Conservation (phyloP, 2,329 filamentous ascomycete genomes). For the Monosporascus sp. region DNA sequence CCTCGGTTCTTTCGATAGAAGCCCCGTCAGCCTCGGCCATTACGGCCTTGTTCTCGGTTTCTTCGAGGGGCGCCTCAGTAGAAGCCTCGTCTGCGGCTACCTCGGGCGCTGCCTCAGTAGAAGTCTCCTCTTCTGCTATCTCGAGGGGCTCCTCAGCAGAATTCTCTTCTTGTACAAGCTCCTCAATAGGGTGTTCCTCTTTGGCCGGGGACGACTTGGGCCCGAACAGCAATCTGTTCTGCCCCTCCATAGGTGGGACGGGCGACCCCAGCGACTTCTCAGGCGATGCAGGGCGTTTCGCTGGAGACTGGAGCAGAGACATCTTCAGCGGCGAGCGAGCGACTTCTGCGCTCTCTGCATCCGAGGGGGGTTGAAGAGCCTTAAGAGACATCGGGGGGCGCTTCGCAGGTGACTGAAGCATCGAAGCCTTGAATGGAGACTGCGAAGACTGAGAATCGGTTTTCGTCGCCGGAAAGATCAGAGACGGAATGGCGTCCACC, state of each 20-base stretch:
- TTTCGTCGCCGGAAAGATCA: constrained; percentile 22
- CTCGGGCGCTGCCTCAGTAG: background rate
- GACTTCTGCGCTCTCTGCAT: constrained; percentile 23
- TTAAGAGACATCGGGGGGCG: constrained; percentile 27
- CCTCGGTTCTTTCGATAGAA: constrained; percentile 17
- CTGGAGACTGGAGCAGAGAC: constrained; percentile 25
- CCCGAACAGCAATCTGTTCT: constrained; percentile 8
- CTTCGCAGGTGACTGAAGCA: constrained; percentile 50
- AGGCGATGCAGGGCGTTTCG: constrained; percentile 24
- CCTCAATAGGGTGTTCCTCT: constrained; percentile 8
- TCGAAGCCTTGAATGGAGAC: constrained; percentile 41
- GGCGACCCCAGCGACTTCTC: constrained; percentile 18
- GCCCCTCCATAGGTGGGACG: constrained; percentile 5
- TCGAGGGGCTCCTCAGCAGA: constrained; percentile 4
- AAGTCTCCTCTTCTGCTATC: constrained; percentile 7
- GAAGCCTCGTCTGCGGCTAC: background rate
- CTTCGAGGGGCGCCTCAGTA: background rate
- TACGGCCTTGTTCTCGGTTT: constrained; percentile 24
- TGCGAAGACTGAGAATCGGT: constrained; percentile 28
- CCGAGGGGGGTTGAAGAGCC: constrained; percentile 15
- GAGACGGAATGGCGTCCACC: constrained; percentile 35
- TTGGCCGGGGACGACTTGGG: constrained; percentile 9
- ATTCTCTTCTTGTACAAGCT: background rate
- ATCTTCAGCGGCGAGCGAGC: constrained; percentile 30
- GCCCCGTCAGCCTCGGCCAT: constrained; percentile 26